A percentile compares a stretch with the other conserved stretches of the same genome.
Conservation (phyloP, 768 basidiomycete species). For the Tylopilus felleus region DNA sequence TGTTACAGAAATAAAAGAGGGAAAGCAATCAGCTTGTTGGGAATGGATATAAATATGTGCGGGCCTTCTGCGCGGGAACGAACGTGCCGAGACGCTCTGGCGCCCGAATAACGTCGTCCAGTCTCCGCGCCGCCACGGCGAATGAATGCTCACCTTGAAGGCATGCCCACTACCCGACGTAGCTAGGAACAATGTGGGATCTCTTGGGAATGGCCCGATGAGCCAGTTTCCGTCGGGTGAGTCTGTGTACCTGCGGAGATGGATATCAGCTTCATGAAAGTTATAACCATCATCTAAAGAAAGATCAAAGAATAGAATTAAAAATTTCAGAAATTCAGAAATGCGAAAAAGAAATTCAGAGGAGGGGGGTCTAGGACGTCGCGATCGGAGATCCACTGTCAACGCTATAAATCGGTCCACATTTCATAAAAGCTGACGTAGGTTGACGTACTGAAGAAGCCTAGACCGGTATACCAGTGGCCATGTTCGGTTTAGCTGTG, state of each 20-base stretch:
- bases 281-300: not conserved
- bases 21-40: not conserved
- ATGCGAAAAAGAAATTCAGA: not conserved
- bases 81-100: not conserved
- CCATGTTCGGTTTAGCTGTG: not conserved
- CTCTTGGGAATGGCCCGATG: constrained; percentile 66
- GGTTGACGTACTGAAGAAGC: not conserved
- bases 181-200: constrained; percentile 67
- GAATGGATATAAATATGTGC: not conserved
- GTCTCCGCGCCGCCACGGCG: no score
- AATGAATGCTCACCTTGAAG: constrained; percentile 71
- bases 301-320: not conserved
- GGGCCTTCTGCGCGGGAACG: not conserved
- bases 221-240: constrained; percentile 86
- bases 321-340: not conserved
- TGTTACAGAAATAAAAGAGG: constrained; percentile 28
- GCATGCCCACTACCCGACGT: constrained; percentile 89
- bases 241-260: constrained; percentile 74
- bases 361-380: constrained; percentile 10
- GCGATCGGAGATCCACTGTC: not conserved
- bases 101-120: not conserved
- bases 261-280: not conserved
- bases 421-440: not conserved
- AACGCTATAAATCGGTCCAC: not conserved
- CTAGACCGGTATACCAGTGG: not conserved